These are phyloP conservation scores for Cicer bijugum DNA, from an alignment of 306 rosid genomes.

Conservation along the genomic window DNA sequence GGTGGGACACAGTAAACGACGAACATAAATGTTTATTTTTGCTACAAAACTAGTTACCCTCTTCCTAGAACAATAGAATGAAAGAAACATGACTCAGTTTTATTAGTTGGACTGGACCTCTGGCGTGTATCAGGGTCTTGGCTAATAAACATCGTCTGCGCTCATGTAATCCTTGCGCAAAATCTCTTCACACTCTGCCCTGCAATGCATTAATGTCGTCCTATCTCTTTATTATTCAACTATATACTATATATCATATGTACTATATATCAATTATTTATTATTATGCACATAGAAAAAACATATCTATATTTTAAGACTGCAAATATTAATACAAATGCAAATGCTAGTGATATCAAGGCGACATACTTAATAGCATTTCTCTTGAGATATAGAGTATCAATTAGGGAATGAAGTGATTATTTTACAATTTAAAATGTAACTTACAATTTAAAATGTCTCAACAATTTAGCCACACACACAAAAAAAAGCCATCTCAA, in stretches of 20 bases:
- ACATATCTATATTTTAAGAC: too few species aligned
- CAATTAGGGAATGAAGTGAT: too few species aligned
- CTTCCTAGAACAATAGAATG: background rate
- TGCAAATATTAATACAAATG: too few species aligned
- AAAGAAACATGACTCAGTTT: constrained; percentile 29
- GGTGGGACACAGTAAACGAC: background rate
- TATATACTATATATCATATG: background rate
- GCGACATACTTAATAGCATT: too few species aligned
- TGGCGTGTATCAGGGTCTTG: constrained; percentile 36
- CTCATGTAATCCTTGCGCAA: constrained; percentile 37
- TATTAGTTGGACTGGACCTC: constrained; percentile 19
- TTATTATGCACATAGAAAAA: background rate
- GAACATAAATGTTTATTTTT: background rate
- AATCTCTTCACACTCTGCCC: constrained; percentile 20
- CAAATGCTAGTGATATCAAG: too few species aligned
- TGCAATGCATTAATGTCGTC: constrained; percentile 32
- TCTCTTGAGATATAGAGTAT: too few species aligned
- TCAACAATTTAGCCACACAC: too few species aligned
- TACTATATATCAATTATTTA: background rate
- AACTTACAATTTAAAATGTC: too few species aligned
- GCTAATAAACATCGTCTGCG: background rate
- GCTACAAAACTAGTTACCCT: background rate
- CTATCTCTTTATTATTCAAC: constrained; percentile 1
- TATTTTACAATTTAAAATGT: too few species aligned
- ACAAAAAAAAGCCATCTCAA: too few species aligned